A percentile compares a stretch with the other conserved stretches of the same genome.
Conservation (phyloP, 768 basidiomycete species). For the Boletus vermiculosoides region DNA sequence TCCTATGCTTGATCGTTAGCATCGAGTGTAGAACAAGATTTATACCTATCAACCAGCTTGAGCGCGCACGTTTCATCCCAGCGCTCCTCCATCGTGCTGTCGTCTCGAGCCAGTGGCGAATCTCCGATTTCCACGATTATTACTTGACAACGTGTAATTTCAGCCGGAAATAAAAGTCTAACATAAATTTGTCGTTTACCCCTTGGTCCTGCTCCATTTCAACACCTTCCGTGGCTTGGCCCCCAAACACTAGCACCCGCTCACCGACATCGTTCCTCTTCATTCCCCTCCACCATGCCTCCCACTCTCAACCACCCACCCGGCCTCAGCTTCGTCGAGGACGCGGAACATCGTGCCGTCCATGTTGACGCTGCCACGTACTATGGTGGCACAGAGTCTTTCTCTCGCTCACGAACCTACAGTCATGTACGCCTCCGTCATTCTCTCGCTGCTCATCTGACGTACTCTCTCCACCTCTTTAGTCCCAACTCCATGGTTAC, state of each 20-base stretch:
- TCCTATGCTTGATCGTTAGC: background rate
- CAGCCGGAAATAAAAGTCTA: slow-evolving; percentile 11
- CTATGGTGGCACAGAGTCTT: slow-evolving; percentile 78
- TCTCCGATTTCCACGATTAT: slow-evolving; percentile 21
- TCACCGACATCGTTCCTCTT: background rate
- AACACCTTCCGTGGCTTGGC: background rate
- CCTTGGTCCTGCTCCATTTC: slow-evolving; percentile 15
- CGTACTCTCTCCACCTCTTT: slow-evolving; percentile 14
- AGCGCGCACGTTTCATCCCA: background rate
- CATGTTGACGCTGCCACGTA: slow-evolving; percentile 75
- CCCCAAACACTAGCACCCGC: background rate
- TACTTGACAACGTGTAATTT: slow-evolving; percentile 5
- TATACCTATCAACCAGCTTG: background rate
- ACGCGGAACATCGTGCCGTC: slow-evolving; percentile 45
- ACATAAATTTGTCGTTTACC: slow-evolving; percentile 17
- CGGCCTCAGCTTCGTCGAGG: slow-evolving; percentile 65
- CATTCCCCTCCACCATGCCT: slow-evolving; percentile 45
- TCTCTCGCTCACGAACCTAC: slow-evolving; percentile 83
- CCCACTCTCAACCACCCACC: slow-evolving; percentile 64
- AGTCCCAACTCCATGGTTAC: slow-evolving; percentile 60
- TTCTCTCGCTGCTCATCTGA: slow-evolving; percentile 10
- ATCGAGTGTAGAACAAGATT: background rate
- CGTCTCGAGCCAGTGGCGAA: background rate
- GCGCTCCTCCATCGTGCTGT: background rate
- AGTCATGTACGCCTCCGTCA: slow-evolving; percentile 59